phyloP scores from a whole-genome alignment of 164 flowering plant species.

The Vitis amurensis region DNA sequence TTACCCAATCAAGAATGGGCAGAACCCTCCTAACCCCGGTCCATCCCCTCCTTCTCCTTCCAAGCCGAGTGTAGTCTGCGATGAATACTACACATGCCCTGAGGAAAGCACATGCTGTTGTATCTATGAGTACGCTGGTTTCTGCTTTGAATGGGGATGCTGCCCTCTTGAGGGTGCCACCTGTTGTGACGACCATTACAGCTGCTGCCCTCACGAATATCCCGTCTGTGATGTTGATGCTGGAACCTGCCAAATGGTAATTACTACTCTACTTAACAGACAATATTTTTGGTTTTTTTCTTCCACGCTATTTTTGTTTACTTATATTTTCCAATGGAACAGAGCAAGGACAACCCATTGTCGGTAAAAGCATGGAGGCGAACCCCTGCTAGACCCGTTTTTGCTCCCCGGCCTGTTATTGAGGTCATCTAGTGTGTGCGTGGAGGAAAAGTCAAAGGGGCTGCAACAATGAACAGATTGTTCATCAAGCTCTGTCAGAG shows the following conservation, averaged over 20 bases:
- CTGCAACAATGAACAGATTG: no score
- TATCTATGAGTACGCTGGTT: constrained; percentile 22
- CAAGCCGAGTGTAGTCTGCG: constrained; percentile 30
- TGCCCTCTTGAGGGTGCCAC: constrained; percentile 53
- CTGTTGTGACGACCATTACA: constrained; percentile 45
- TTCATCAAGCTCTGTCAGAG: no score
- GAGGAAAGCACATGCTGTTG: constrained; percentile 44
- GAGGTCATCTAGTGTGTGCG: no score
- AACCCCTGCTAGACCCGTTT: constrained; percentile 38
- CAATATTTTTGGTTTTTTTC: background rate
- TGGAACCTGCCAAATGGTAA: constrained; percentile 45
- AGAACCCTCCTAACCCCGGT: constrained; percentile 43
- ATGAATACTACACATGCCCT: constrained; percentile 41
- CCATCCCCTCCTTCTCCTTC: constrained; percentile 47
- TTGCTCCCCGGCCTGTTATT: no score
- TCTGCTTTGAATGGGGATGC: constrained; percentile 54
- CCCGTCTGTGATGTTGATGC: constrained; percentile 40
- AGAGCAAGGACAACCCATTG: constrained; percentile 74
- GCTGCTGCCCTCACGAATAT: constrained; percentile 50
- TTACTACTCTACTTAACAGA: background rate
- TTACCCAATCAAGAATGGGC: constrained; percentile 43
- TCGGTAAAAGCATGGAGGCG: constrained; percentile 62
- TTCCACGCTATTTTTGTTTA: background rate
- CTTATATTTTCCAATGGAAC: constrained; percentile 17
- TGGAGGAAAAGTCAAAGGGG: no score